phyloP scores from a whole-genome alignment of 768 basidiomycete genomes.

The Tephrocybe sp. region DNA sequence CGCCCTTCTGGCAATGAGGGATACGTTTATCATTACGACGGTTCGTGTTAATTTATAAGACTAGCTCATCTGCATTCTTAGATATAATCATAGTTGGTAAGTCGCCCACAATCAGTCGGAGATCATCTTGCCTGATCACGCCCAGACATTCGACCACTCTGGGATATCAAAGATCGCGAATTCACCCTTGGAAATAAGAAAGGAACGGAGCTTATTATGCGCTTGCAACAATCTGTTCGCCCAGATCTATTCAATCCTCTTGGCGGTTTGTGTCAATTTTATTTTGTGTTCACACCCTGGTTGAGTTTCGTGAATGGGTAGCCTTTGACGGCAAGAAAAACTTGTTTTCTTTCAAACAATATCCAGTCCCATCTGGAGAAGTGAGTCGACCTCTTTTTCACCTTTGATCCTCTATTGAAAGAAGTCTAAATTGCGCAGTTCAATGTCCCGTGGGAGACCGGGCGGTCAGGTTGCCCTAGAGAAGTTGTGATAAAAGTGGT shows the following conservation, averaged over 20 bases:
- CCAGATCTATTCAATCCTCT: conserved; percentile 23
- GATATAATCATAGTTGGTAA: too few species aligned
- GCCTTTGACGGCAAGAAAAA: conserved; percentile 35
- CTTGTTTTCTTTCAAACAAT: conserved; percentile 23
- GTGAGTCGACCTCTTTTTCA: conserved; percentile 13
- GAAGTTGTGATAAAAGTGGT: conserved; percentile 21
- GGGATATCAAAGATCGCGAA: conserved; percentile 16
- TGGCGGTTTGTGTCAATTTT: conserved; percentile 20
- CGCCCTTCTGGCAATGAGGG: conserved; percentile 5
- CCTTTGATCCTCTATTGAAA: conserved; percentile 21
- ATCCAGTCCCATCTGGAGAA: conserved; percentile 17
- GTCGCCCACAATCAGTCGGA: too few species aligned
- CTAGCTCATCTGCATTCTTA: too few species aligned
- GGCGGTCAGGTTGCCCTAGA: not conserved
- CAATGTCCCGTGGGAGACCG: not conserved
- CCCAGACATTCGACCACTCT: conserved; percentile 20
- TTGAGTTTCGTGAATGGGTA: conserved; percentile 6
- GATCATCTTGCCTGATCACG: not conserved
- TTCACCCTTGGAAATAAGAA: conserved; percentile 24
- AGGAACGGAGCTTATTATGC: conserved; percentile 27
- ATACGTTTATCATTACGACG: conserved; percentile 22
- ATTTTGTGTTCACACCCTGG: not conserved
- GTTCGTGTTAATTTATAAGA: conserved; percentile 4
- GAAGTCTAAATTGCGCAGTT: not conserved
- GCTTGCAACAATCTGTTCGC: conserved; percentile 22